A percentile compares a stretch with the other conserved stretches of the same genome.
Conservation (phyloP, 805 yeast genomes). For the Zygosaccharomyces bisporus region DNA sequence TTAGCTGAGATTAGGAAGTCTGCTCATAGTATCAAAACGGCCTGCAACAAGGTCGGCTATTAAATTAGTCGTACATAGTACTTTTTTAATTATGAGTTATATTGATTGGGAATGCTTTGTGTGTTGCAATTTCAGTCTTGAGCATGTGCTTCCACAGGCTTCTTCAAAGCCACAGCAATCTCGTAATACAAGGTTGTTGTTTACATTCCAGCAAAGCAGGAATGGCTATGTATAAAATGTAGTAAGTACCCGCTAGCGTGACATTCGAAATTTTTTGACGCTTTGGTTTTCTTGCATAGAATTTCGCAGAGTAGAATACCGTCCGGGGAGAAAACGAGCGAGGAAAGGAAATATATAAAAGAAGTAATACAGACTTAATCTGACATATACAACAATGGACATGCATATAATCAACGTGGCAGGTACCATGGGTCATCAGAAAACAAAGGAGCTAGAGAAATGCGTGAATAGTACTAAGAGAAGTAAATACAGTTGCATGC, state of each 20-base stretch:
- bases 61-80: background rate
- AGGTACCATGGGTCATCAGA: background rate
- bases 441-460: background rate
- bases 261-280: background rate
- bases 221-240: background rate
- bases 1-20: slow-evolving; percentile 6
- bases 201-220: too few species aligned
- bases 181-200: background rate
- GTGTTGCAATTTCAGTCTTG: background rate
- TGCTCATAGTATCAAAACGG: slow-evolving; percentile 3
- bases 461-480: background rate
- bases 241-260: background rate
- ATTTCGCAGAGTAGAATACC: background rate
- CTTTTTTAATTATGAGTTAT: background rate
- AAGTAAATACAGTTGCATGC: background rate
- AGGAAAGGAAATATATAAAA: background rate
- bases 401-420: background rate
- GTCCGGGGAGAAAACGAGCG: background rate
- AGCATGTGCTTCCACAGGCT: background rate
- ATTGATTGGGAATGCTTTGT: background rate
- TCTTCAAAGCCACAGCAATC: too few species aligned
- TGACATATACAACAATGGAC: background rate
- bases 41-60: background rate
- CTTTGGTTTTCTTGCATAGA: background rate
- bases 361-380: background rate